Percentiles rank a stretch among this genome's conserved stretches.
Evolutionary conservation across 1,284 basidiomycete species (phyloP).

Genomic region (Paramarasmius palmivorus): DNA sequence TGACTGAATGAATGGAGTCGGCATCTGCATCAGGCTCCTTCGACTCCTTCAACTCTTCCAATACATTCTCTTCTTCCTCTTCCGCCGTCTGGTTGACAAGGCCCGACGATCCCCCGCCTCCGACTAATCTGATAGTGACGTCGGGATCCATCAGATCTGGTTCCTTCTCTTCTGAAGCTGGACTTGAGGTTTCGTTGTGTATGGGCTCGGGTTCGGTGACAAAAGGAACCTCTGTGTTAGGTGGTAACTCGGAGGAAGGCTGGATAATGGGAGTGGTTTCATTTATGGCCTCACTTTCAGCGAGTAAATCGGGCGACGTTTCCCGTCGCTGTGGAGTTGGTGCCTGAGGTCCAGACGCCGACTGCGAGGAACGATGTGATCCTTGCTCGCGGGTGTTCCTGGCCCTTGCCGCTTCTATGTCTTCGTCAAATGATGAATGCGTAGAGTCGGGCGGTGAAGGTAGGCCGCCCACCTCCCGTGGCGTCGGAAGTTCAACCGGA

Average conservation of each 20-base stretch:
- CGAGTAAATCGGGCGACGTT: constrained; percentile 39
- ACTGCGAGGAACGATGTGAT: constrained; percentile 8
- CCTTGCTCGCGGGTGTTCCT: constrained; percentile 47
- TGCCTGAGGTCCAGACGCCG: not conserved
- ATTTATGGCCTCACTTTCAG: constrained; percentile 37
- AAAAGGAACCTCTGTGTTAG: constrained; percentile 6
- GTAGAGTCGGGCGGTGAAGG: constrained; percentile 46
- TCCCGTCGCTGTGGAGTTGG: constrained; percentile 4
- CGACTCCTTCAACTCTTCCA: constrained; percentile 18
- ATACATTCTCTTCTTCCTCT: constrained; percentile 23
- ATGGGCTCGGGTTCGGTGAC: not conserved
- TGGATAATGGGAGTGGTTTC: constrained; percentile 35
- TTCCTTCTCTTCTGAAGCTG: constrained; percentile 4
- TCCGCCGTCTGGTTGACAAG: constrained; percentile 31
- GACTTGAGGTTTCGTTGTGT: constrained; percentile 1
- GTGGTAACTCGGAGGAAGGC: constrained; percentile 17
- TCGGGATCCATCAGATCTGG: constrained; percentile 28
- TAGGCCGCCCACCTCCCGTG: constrained; percentile 52
- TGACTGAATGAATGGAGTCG: constrained; percentile 21
- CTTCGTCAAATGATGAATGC: constrained; percentile 50
- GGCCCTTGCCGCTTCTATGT: constrained; percentile 60
- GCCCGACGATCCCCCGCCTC: constrained; percentile 44
- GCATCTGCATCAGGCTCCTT: constrained; percentile 22
- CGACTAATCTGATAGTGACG: constrained; percentile 58
- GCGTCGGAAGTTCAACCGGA: constrained; percentile 65